Conservation (phyloP, 2,329 filamentous ascomycete genomes). For the Didymella pomorum region DNA sequence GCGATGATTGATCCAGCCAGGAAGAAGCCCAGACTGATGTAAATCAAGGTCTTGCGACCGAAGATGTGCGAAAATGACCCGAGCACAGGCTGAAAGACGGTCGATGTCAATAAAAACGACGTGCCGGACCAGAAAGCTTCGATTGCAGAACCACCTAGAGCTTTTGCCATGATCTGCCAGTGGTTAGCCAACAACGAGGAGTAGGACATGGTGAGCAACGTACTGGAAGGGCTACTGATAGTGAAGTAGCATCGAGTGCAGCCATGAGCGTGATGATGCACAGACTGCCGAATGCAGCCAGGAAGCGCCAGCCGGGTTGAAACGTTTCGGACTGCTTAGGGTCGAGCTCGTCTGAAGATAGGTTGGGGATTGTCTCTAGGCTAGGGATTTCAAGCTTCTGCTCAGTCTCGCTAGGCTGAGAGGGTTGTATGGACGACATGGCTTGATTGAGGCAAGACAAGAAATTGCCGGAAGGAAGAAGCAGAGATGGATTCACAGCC, state of each 20-base stretch:
- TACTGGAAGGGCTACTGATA: slow-evolving; percentile 66
- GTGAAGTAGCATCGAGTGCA: slow-evolving; percentile 70
- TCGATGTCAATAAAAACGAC: slow-evolving; percentile 51
- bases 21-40: slow-evolving; percentile 48
- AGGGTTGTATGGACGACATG: not conserved
- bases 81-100: slow-evolving; percentile 53
- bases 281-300: slow-evolving; percentile 50
- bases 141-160: slow-evolving; percentile 44
- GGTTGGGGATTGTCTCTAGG: not conserved
- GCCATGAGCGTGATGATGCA: slow-evolving; percentile 67
- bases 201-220: not conserved
- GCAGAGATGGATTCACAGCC: not conserved
- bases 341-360: not conserved
- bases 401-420: not conserved
- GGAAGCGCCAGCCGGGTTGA: slow-evolving; percentile 9
- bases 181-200: slow-evolving; percentile 14
- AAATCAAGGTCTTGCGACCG: slow-evolving; percentile 51
- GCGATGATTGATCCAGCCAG: slow-evolving; percentile 48
- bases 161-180: slow-evolving; percentile 48
- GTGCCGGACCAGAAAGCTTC: slow-evolving; percentile 56
- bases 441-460: not conserved
- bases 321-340: not conserved
- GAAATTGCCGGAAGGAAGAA: no score
- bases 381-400: not conserved
- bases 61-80: slow-evolving; percentile 53